Evolutionary conservation across 2,329 filamentous ascomycete genomes (phyloP).

Genomic region (Didymella sp.): DNA sequence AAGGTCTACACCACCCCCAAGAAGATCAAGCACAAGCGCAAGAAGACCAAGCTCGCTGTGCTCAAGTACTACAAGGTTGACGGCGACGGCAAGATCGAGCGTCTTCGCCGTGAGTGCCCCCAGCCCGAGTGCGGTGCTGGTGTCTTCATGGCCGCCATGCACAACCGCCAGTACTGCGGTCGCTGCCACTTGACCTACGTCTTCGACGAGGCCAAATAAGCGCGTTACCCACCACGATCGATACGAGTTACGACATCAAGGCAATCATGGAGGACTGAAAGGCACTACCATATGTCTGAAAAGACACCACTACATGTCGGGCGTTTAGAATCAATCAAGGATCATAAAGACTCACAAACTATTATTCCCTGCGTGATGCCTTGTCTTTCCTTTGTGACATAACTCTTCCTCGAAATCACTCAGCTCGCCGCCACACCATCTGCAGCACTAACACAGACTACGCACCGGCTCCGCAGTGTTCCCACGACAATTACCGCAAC

Average conservation of each 20-base stretch:
- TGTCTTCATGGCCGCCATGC: slow-evolving; percentile 99
- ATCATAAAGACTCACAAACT: slow-evolving; percentile 23
- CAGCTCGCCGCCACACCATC: neutral
- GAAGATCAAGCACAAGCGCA: slow-evolving; percentile 99
- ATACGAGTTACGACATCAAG: slow-evolving; percentile 38
- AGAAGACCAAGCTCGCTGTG: slow-evolving; percentile 99
- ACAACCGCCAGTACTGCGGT: slow-evolving; percentile 97
- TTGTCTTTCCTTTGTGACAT: neutral
- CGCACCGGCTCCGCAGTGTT: slow-evolving; percentile 11
- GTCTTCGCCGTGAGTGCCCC: slow-evolving; percentile 97
- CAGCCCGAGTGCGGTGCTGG: slow-evolving; percentile 86
- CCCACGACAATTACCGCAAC: slow-evolving; percentile 5
- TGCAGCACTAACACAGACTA: neutral
- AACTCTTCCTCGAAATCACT: neutral
- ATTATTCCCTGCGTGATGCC: neutral
- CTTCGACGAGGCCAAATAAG: slow-evolving; percentile 70
- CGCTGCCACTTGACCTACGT: slow-evolving; percentile 75
- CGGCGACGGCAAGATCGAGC: slow-evolving; percentile 99
- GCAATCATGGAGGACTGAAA: slow-evolving; percentile 35
- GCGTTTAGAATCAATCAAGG: slow-evolving; percentile 39
- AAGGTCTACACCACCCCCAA: slow-evolving; percentile 99
- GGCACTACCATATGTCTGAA: slow-evolving; percentile 30
- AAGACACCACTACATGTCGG: slow-evolving; percentile 34
- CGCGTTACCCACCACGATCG: slow-evolving; percentile 31
- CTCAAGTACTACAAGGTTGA: slow-evolving; percentile 99